Percentiles rank a stretch among this genome's conserved stretches.
These are phyloP conservation scores for Russula sp. DNA, from an alignment of 768 basidiomycete species.

Conservation along the genomic window DNA sequence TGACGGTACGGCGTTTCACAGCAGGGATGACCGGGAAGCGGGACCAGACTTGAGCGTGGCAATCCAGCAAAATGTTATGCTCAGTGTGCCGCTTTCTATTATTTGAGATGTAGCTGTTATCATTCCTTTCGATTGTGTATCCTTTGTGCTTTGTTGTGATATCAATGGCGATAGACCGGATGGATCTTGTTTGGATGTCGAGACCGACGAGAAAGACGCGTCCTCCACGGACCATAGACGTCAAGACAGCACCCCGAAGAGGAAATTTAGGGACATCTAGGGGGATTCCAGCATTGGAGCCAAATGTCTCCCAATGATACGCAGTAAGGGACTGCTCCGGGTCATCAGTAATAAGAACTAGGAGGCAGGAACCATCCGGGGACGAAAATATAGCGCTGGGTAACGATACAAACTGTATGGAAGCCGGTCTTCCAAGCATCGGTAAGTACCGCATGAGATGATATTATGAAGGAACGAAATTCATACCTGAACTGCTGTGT, in stretches of 20 bases:
- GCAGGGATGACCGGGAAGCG: neutral
- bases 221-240: conserved; percentile 41
- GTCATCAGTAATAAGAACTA: conserved; percentile 28
- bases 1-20: neutral
- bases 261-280: conserved; percentile 31
- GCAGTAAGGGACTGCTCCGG: conserved; percentile 29
- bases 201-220: conserved; percentile 41
- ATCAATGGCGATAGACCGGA: conserved; percentile 42
- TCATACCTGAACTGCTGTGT: conserved; percentile 49
- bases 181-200: conserved; percentile 30
- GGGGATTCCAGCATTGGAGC: conserved; percentile 41
- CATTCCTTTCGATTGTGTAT: no score
- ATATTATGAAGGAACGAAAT: neutral
- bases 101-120: no score
- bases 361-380: conserved; percentile 50
- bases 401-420: conserved; percentile 33
- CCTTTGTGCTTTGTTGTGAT: conserved; percentile 50
- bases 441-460: neutral
- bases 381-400: conserved; percentile 39
- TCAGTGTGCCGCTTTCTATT: conserved; percentile 25
- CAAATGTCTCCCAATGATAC: conserved; percentile 55
- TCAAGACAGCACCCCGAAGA: conserved; percentile 31
- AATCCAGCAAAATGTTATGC: conserved; percentile 34
- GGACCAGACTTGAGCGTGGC: no score
- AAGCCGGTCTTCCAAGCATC: conserved; percentile 36